These are phyloP conservation scores for Podospora pseudopauciseta DNA, from an alignment of 495 filamentous ascomycete genomes.

Conservation along the genomic window DNA sequence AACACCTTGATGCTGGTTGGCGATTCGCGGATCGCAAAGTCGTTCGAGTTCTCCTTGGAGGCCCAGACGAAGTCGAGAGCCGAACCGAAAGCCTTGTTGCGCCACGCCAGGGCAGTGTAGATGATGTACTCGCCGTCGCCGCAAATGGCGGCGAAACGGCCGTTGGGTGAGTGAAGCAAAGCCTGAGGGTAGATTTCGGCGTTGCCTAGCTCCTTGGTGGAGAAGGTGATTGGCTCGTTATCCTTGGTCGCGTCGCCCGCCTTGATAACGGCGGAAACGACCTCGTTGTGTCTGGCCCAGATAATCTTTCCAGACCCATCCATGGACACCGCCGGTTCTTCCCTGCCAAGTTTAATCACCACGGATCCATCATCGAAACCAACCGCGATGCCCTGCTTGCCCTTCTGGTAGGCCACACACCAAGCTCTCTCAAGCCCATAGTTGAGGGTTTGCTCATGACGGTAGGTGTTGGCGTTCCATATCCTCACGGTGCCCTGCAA, in stretches of 20 bases:
- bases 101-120: constrained; percentile 94
- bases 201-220: constrained; percentile 89
- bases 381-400: constrained; percentile 88
- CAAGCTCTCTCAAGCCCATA: constrained; percentile 95
- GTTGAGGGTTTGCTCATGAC: constrained; percentile 90
- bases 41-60: constrained; percentile 95
- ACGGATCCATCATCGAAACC: constrained; percentile 98
- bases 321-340: constrained; percentile 98
- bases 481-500: constrained; percentile 81
- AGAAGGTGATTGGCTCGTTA: constrained; percentile 75
- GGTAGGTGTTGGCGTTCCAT: constrained; percentile 97
- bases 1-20: constrained; percentile 91
- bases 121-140: constrained; percentile 98
- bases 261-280: constrained; percentile 92
- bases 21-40: constrained; percentile 95
- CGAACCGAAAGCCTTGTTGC: constrained; percentile 95
- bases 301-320: constrained; percentile 91
- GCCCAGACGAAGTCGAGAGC: constrained; percentile 97
- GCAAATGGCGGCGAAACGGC: constrained; percentile 93
- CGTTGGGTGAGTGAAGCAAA: constrained; percentile 92
- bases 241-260: constrained; percentile 84
- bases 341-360: constrained; percentile 93
- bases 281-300: constrained; percentile 91
- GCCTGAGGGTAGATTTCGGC: constrained; percentile 97
- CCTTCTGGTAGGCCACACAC: constrained; percentile 94